phyloP scores from a whole-genome alignment of 805 yeast genomes.

The Candida railenensis region DNA sequence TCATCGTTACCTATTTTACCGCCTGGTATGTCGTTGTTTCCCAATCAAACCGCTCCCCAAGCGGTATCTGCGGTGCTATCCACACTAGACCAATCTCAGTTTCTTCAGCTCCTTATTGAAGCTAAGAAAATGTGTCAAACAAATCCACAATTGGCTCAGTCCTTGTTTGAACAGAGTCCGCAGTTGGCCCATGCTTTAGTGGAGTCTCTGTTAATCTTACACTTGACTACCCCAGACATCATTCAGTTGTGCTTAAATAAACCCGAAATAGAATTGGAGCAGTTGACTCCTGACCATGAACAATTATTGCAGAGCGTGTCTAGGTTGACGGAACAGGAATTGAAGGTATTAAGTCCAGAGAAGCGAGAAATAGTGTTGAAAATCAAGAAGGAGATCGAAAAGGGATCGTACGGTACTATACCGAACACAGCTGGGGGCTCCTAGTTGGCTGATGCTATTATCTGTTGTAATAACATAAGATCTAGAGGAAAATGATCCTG shows the following conservation, averaged over 20 bases:
- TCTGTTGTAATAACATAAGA: no score
- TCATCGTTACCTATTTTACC: slow-evolving; percentile 39
- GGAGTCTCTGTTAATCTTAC: slow-evolving; percentile 52
- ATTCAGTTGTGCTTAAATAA: slow-evolving; percentile 38
- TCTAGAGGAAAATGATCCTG: no score
- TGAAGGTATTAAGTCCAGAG: slow-evolving; percentile 23
- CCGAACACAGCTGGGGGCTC: not conserved
- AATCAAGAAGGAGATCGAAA: slow-evolving; percentile 21
- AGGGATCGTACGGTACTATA: slow-evolving; percentile 24
- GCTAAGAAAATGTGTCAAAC: slow-evolving; percentile 56
- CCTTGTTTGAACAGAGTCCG: slow-evolving; percentile 66
- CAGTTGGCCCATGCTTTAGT: slow-evolving; percentile 82
- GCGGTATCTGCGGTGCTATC: slow-evolving; percentile 47
- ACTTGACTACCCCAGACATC: slow-evolving; percentile 33
- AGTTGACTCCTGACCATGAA: slow-evolving; percentile 33
- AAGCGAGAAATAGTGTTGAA: slow-evolving; percentile 18
- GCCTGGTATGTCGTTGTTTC: slow-evolving; percentile 39
- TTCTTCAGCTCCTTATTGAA: slow-evolving; percentile 51
- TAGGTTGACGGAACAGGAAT: slow-evolving; percentile 27
- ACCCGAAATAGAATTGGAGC: slow-evolving; percentile 25
- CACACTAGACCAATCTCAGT: slow-evolving; percentile 45
- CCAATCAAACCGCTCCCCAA: slow-evolving; percentile 38
- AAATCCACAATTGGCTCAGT: slow-evolving; percentile 58
- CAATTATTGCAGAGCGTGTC: slow-evolving; percentile 28
- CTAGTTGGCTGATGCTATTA: no score